A percentile compares a stretch with the other conserved stretches of the same genome.
Conservation (phyloP, 2,329 filamentous ascomycete genomes). For the Alternaria triticimaculans region DNA sequence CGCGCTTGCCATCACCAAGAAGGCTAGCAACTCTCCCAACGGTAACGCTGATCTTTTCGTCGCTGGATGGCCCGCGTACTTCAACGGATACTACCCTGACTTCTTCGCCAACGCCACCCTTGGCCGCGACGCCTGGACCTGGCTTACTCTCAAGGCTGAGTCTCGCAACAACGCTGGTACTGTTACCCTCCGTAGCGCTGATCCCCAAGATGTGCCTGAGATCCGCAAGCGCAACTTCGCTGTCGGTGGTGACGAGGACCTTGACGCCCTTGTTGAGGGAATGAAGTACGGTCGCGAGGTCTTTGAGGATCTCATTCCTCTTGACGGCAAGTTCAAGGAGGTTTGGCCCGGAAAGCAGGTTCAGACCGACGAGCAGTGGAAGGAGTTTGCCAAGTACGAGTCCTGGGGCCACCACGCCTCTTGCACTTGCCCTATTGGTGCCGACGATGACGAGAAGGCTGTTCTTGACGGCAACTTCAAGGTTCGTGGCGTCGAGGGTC, state of each 20-base stretch:
- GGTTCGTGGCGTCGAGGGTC: slow-evolving; percentile 59
- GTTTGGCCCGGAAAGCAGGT: slow-evolving; percentile 58
- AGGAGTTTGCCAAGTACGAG: slow-evolving; percentile 34
- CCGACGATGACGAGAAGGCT: slow-evolving; percentile 55
- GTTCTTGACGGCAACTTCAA: slow-evolving; percentile 62
- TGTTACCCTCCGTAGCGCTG: slow-evolving; percentile 64
- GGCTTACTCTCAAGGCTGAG: slow-evolving; percentile 65
- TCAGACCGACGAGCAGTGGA: slow-evolving; percentile 52
- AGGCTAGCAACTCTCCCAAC: slow-evolving; percentile 46
- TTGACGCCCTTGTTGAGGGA: slow-evolving; percentile 62
- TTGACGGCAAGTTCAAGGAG: slow-evolving; percentile 55
- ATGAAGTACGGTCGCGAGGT: slow-evolving; percentile 59
- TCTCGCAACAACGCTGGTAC: slow-evolving; percentile 66
- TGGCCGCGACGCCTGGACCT: slow-evolving; percentile 55
- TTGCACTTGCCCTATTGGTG: slow-evolving; percentile 65
- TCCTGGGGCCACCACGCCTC: slow-evolving; percentile 61
- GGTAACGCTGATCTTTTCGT: slow-evolving; percentile 61
- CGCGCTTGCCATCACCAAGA: slow-evolving; percentile 55
- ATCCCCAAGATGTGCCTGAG: slow-evolving; percentile 67
- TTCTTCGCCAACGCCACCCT: slow-evolving; percentile 57
- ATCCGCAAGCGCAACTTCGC: slow-evolving; percentile 51
- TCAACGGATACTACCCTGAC: slow-evolving; percentile 62
- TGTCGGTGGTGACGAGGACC: slow-evolving; percentile 48
- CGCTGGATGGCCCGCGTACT: slow-evolving; percentile 61
- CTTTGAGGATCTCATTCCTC: slow-evolving; percentile 48